A percentile compares a stretch with the other conserved stretches of the same genome.
phyloP scores from a whole-genome alignment of 2,329 filamentous ascomycete genomes.

The Colletotrichum ledebouriae region DNA sequence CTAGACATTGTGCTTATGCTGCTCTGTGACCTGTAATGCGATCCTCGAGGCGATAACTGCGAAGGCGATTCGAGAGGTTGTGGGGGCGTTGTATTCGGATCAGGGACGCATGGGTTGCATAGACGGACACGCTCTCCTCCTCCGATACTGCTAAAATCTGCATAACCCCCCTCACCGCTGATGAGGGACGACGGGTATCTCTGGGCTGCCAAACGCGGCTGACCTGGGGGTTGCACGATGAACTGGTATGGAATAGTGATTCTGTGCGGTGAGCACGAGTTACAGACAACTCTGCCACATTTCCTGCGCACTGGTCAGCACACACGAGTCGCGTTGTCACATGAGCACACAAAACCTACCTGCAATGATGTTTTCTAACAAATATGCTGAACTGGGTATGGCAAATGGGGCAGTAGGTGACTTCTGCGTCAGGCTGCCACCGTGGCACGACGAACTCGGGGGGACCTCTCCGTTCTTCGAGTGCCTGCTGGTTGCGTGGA shows the following conservation, averaged over 20 bases:
- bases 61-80: conserved; percentile 53
- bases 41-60: conserved; percentile 51
- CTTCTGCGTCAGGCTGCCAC: conserved; percentile 92
- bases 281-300: conserved; percentile 93
- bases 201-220: conserved; percentile 49
- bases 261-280: conserved; percentile 89
- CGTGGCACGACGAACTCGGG: conserved; percentile 72
- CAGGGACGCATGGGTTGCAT: conserved; percentile 73
- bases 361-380: conserved; percentile 92
- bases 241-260: conserved; percentile 96
- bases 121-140: conserved; percentile 71
- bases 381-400: conserved; percentile 83
- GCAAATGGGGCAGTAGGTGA: conserved; percentile 88
- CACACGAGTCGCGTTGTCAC: background rate
- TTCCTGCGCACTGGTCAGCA: conserved; percentile 66
- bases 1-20: conserved; percentile 54
- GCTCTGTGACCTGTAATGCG: conserved; percentile 62
- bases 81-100: conserved; percentile 71
- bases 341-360: conserved; percentile 63
- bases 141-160: conserved; percentile 60
- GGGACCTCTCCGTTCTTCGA: conserved; percentile 32
- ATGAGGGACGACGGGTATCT: conserved; percentile 56
- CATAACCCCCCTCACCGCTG: conserved; percentile 56
- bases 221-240: conserved; percentile 82
- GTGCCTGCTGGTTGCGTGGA: conserved; percentile 23